These are phyloP conservation scores for Saccharum officinarum DNA, from an alignment of 176 grass and related monocot genomes.

Conservation along the genomic window DNA sequence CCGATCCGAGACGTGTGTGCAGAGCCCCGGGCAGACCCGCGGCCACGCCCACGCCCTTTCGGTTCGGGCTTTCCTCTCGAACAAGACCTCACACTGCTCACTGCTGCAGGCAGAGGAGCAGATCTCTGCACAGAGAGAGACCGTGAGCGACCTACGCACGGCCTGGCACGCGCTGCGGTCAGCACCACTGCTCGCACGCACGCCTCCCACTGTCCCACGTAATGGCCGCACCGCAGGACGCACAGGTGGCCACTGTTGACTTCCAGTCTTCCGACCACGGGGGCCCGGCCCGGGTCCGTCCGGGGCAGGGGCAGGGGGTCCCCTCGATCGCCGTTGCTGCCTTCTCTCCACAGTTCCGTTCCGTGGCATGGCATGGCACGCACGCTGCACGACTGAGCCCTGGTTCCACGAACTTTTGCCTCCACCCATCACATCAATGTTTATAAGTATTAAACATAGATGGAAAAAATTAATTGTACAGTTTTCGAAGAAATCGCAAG, in stretches of 20 bases:
- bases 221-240: not conserved
- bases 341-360: not conserved
- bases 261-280: not conserved
- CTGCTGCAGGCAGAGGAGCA: not conserved
- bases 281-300: no score
- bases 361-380: not conserved
- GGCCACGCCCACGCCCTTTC: not conserved
- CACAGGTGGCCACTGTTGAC: not conserved
- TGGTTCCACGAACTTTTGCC: no score
- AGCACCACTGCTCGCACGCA: not conserved
- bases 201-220: not conserved
- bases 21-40: no score
- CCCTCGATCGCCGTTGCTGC: no score
- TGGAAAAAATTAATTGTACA: no score
- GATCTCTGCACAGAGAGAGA: no score
- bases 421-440: no score
- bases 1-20: no score
- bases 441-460: no score
- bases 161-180: not conserved
- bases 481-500: no score
- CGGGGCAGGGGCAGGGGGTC: no score
- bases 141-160: not conserved
- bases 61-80: not conserved
- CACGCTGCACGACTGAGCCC: not conserved
- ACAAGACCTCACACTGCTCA: conserved; percentile 10